These are phyloP conservation scores for Globisporangium acanthophoron DNA, from an alignment of 352 stramenopile genomes.

Conservation along the genomic window DNA sequence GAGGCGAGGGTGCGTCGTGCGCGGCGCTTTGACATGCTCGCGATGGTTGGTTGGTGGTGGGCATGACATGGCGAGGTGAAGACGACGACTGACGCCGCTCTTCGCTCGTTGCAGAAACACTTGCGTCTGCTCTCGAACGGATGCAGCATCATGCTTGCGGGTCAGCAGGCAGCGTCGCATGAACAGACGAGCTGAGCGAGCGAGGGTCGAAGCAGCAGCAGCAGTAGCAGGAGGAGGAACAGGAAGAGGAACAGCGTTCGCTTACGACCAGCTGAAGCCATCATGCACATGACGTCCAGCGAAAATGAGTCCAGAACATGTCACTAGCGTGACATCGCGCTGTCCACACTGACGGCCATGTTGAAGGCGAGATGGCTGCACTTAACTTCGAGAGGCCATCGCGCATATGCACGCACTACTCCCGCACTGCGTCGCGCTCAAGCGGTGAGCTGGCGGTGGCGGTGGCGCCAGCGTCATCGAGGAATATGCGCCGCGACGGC, in stretches of 20 bases:
- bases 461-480: background rate
- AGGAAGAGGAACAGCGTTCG: background rate
- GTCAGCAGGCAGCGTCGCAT: background rate
- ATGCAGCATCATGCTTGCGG: slow-evolving; percentile 67
- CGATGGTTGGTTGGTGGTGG: background rate
- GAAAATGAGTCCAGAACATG: slow-evolving; percentile 15
- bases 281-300: background rate
- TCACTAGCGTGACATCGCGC: slow-evolving; percentile 6
- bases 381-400: background rate
- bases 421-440: background rate
- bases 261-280: slow-evolving; percentile 8
- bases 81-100: background rate
- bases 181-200: background rate
- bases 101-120: slow-evolving; percentile 29
- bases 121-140: slow-evolving; percentile 64
- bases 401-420: too few species aligned
- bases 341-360: background rate
- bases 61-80: background rate
- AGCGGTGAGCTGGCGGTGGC: background rate
- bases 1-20: slow-evolving; percentile 35
- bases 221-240: background rate
- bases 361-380: slow-evolving; percentile 1
- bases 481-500: background rate
- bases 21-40: too few species aligned
- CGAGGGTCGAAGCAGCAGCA: background rate